A percentile compares a stretch with the other conserved stretches of the same genome.
These are phyloP conservation scores for Lipomyces kockii DNA, from an alignment of 805 yeast species.

Conservation along the genomic window DNA sequence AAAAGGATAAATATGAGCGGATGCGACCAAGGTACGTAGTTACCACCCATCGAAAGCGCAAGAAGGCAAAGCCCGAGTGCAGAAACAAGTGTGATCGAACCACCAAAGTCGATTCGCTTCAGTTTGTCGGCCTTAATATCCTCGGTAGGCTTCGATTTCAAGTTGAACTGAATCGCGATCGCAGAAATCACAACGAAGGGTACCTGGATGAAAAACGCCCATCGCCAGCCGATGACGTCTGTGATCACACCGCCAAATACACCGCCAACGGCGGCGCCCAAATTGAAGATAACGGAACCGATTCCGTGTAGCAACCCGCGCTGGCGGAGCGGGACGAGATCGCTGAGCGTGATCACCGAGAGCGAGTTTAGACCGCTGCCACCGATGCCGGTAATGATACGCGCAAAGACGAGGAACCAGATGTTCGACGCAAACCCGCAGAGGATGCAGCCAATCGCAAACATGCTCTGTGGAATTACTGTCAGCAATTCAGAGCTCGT, in stretches of 20 bases:
- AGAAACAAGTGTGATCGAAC: too few species aligned
- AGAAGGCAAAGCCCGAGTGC: too few species aligned
- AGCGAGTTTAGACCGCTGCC: conserved; percentile 87
- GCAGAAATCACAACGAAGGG: too few species aligned
- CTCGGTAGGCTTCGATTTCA: too few species aligned
- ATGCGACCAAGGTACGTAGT: too few species aligned
- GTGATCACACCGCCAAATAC: conserved; percentile 59
- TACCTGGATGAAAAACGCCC: too few species aligned
- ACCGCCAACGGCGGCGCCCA: conserved; percentile 81
- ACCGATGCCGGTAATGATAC: conserved; percentile 86
- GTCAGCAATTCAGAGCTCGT: conserved; percentile 43
- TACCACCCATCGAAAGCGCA: too few species aligned
- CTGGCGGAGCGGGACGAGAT: conserved; percentile 71
- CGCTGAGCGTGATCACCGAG: conserved; percentile 76
- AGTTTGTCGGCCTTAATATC: too few species aligned
- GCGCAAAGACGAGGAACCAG: conserved; percentile 46
- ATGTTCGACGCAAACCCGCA: conserved; percentile 50
- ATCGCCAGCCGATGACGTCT: too few species aligned
- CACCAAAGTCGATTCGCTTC: too few species aligned
- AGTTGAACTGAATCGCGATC: too few species aligned
- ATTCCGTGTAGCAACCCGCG: conserved; percentile 85
- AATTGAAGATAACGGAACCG: conserved; percentile 73
- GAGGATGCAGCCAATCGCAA: conserved; percentile 51
- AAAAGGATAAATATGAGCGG: too few species aligned
- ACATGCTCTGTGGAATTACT: conserved; percentile 47